phyloP scores from a whole-genome alignment of 2,329 filamentous ascomycete genomes.

The Scleromitrula shiraiana region DNA sequence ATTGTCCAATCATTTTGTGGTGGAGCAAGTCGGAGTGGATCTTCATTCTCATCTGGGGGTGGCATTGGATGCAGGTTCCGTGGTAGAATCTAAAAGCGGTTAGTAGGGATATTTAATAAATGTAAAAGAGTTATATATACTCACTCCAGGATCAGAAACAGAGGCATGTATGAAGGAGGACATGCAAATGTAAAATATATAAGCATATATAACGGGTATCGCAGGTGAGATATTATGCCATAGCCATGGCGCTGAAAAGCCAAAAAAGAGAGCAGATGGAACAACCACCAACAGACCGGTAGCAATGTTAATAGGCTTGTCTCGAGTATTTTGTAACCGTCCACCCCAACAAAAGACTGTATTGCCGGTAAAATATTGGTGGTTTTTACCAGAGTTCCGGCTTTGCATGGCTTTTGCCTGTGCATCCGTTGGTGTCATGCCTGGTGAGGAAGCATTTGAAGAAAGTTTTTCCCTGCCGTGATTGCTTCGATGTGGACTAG shows the following conservation, averaged over 20 bases:
- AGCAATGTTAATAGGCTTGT: constrained; percentile 80
- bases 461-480: constrained; percentile 75
- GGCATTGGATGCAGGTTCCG: constrained; percentile 87
- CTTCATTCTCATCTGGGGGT: constrained; percentile 64
- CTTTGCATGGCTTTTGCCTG: constrained; percentile 23
- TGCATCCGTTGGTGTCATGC: constrained; percentile 43
- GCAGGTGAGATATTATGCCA: constrained; percentile 86
- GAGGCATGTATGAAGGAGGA: constrained; percentile 95
- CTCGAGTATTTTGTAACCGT: constrained; percentile 77
- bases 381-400: constrained; percentile 57
- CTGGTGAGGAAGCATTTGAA: constrained; percentile 69
- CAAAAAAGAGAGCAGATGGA: constrained; percentile 76
- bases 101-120: constrained; percentile 11
- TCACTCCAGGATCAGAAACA: constrained; percentile 82
- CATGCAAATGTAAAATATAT: constrained; percentile 82
- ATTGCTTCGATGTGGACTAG: constrained; percentile 47
- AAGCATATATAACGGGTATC: constrained; percentile 82
- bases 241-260: constrained; percentile 68
- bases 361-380: constrained; percentile 91
- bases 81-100: constrained; percentile 67
- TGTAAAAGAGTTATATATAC: constrained; percentile 31
- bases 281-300: constrained; percentile 76
- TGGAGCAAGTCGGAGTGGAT: constrained; percentile 73
- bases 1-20: constrained; percentile 90
- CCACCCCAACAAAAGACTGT: constrained; percentile 84